phyloP scores from a whole-genome alignment of 192 early-diverging fungal genomes.

The Nowakowskiella sp. region DNA sequence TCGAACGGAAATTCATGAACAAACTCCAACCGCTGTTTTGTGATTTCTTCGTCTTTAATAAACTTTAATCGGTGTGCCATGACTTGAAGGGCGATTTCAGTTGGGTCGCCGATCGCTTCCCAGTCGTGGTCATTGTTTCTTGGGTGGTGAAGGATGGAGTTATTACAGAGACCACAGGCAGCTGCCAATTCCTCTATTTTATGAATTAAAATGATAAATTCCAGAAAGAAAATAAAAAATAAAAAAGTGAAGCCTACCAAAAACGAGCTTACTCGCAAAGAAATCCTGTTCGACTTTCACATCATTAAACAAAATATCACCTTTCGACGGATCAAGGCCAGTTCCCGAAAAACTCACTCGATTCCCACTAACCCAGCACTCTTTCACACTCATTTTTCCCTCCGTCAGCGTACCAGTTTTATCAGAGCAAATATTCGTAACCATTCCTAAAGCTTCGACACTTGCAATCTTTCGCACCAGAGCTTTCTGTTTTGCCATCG shows the following conservation, averaged over 20 bases:
- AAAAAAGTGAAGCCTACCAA: no score
- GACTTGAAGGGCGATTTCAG: constrained; percentile 30
- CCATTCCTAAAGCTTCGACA: constrained; percentile 79
- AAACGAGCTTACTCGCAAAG: no score
- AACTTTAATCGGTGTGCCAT: constrained; percentile 13
- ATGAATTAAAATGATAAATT: no score
- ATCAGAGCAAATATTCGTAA: constrained; percentile 75
- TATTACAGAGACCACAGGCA: no score
- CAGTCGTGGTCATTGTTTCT: no score
- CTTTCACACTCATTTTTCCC: constrained; percentile 7
- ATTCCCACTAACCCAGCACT: constrained; percentile 13
- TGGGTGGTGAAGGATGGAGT: no score
- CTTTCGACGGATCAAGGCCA: no score
- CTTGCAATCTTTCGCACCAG: constrained; percentile 71
- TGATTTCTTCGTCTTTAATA: constrained; percentile 1
- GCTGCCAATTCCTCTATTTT: no score
- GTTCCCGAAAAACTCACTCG: no score
- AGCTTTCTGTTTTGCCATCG: constrained; percentile 76
- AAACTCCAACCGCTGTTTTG: constrained; percentile 13
- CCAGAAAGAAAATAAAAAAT: no score
- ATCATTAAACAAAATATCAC: no score
- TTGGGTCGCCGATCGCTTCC: constrained; percentile 31
- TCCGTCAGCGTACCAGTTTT: constrained; percentile 79
- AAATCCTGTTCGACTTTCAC: no score
- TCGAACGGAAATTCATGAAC: constrained; percentile 28